phyloP scores from a whole-genome alignment of 495 filamentous ascomycete genomes.

The Lentithecium fluviatile region DNA sequence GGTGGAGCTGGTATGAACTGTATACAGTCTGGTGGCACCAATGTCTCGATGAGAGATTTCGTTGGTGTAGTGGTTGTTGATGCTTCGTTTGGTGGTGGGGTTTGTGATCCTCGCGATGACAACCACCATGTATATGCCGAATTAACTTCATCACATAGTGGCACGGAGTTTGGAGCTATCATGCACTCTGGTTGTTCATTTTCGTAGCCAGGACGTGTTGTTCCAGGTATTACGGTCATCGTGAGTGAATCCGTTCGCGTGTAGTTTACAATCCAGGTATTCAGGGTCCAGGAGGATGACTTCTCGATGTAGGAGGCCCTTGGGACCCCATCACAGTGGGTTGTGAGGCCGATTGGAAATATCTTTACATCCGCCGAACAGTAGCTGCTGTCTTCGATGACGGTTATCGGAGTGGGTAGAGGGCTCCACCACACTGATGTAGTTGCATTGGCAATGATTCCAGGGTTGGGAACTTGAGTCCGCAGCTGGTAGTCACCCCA shows the following conservation, averaged over 20 bases:
- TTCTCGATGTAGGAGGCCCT: conserved; percentile 10
- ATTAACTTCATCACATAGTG: conserved; percentile 16
- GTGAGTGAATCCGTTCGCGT: conserved; percentile 11
- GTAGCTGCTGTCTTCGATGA: conserved; percentile 15
- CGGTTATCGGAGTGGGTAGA: conserved; percentile 11
- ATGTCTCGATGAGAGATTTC: conserved; percentile 16
- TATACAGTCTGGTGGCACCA: conserved; percentile 13
- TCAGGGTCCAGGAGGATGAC: conserved; percentile 11
- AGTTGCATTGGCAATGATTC: conserved; percentile 22
- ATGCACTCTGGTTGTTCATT: conserved; percentile 19
- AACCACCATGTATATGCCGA: conserved; percentile 19
- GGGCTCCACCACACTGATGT: conserved; percentile 19
- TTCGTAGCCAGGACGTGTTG: conserved; percentile 14
- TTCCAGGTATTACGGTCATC: conserved; percentile 12
- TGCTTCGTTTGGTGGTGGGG: conserved; percentile 9
- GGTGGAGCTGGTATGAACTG: conserved; percentile 15
- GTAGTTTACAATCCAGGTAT: conserved; percentile 14
- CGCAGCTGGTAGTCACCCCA: conserved; percentile 15
- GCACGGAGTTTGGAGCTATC: conserved; percentile 18
- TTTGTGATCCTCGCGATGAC: conserved; percentile 12
- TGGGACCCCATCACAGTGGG: conserved; percentile 15
- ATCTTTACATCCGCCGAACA: conserved; percentile 10
- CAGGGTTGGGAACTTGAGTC: conserved; percentile 13
- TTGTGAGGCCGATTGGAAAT: conserved; percentile 9
- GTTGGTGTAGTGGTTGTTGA: conserved; percentile 10